A percentile compares a stretch with the other conserved stretches of the same genome.
Conservation (phyloP, 1,284 basidiomycete species). For the Irpex lacteus region DNA sequence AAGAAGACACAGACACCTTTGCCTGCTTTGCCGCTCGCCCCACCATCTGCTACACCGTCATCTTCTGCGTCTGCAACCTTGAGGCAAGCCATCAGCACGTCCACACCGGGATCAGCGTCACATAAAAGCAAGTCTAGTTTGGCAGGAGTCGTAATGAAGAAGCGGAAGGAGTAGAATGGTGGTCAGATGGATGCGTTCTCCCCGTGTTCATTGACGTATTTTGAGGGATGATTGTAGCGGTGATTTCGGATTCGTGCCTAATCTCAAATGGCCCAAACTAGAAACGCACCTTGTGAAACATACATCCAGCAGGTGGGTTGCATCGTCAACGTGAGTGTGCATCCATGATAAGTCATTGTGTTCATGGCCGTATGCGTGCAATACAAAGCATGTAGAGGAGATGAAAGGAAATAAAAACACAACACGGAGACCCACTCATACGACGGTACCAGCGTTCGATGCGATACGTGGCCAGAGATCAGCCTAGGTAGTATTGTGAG, state of each 20-base stretch:
- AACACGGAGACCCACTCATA: constrained; percentile 42
- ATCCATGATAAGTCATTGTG: constrained; percentile 9
- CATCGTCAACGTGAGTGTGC: not conserved
- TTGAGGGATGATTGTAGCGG: too few species aligned
- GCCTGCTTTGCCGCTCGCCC: constrained; percentile 7
- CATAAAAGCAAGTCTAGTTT: not conserved
- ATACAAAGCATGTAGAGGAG: constrained; percentile 22
- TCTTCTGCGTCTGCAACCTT: not conserved
- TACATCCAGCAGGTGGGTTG: not conserved
- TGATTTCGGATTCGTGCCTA: too few species aligned
- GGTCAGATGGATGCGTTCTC: too few species aligned
- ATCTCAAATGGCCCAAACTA: not conserved
- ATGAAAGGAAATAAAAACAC: constrained; percentile 20
- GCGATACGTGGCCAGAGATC: constrained; percentile 99
- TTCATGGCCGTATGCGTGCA: constrained; percentile 16
- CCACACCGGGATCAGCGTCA: not conserved
- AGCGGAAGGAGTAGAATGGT: constrained; percentile 6
- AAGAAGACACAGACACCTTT: not conserved
- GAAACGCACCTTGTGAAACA: not conserved
- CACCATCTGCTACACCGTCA: not conserved
- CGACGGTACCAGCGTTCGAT: constrained; percentile 97
- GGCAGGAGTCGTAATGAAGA: constrained; percentile 11
- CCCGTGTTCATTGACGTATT: too few species aligned
- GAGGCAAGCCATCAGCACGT: not conserved
- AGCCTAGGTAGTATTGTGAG: constrained; percentile 49